Percentiles rank a stretch among this genome's conserved stretches.
phyloP scores from a whole-genome alignment of 1,284 basidiomycete genomes.

The Trichosporon coremiiforme region DNA sequence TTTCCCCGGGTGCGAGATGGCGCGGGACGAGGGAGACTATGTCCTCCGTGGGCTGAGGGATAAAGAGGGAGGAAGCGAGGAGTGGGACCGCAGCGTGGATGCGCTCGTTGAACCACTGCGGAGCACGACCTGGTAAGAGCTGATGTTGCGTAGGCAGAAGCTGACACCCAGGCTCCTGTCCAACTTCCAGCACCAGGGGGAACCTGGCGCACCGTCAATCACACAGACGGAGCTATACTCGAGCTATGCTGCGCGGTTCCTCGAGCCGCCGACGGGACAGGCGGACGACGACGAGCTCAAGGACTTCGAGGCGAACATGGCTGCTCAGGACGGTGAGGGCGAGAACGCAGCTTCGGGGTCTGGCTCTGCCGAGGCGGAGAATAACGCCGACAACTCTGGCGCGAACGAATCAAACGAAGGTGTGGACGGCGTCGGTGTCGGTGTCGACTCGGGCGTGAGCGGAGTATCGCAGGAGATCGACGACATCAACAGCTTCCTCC shows the following conservation, averaged over 20 bases:
- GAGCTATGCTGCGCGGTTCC: conserved; percentile 50
- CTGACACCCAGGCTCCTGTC: conserved; percentile 40
- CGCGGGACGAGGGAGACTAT: conserved; percentile 49
- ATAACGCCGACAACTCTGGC: neutral
- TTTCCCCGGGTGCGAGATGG: conserved; percentile 52
- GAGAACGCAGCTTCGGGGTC: neutral
- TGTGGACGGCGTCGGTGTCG: conserved; percentile 1
- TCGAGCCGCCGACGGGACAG: conserved; percentile 26
- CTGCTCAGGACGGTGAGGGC: neutral
- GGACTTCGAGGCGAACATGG: conserved; percentile 16
- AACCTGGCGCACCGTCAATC: conserved; percentile 31
- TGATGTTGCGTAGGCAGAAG: too few relatives aligned
- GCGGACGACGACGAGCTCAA: conserved; percentile 11
- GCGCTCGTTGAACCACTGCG: conserved; percentile 48
- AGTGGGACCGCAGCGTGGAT: conserved; percentile 44
- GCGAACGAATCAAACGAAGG: neutral
- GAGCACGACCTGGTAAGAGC: conserved; percentile 47
- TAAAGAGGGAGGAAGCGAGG: conserved; percentile 36
- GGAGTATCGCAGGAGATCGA: conserved; percentile 23
- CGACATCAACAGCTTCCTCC: conserved; percentile 34
- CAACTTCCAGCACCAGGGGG: conserved; percentile 42
- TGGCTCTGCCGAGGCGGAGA: neutral
- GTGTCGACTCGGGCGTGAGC: neutral
- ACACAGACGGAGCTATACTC: conserved; percentile 53
- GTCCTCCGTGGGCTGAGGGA: conserved; percentile 45